Conservation (phyloP, 208 protist species). For the Novymonas esmeraldas region DNA sequence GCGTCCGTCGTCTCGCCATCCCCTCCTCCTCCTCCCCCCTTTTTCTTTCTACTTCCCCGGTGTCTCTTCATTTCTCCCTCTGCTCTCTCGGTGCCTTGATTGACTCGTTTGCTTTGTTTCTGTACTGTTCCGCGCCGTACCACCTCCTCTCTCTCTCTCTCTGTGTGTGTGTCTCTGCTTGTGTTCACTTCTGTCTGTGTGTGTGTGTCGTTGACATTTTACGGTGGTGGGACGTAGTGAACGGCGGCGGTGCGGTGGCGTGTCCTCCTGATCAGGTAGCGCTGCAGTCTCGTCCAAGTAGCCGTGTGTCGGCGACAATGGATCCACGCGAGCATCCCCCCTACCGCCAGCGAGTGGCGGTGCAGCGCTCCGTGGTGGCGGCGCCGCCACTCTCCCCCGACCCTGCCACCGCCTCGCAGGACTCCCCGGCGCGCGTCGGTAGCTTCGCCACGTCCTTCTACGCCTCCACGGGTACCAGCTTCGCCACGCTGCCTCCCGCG, state of each 20-base stretch:
- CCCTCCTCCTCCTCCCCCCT: neutral
- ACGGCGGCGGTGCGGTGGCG: no score
- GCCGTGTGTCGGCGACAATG: neutral
- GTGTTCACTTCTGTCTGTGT: neutral
- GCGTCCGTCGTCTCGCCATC: neutral
- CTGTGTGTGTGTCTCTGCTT: neutral
- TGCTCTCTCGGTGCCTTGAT: neutral
- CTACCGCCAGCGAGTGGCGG: neutral
- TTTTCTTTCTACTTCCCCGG: neutral
- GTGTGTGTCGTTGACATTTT: no score
- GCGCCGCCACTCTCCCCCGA: neutral
- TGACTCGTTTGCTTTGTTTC: neutral
- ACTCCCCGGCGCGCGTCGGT: slow-evolving; percentile 2
- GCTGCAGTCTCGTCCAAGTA: neutral
- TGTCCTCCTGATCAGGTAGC: no score
- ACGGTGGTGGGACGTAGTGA: no score
- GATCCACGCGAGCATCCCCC: neutral
- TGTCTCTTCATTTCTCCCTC: neutral
- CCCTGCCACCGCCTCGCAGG: neutral
- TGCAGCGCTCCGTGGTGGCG: neutral
- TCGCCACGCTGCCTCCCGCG: slow-evolving; percentile 3
- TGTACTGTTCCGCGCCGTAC: neutral
- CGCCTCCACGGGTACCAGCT: neutral
- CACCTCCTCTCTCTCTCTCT: neutral
- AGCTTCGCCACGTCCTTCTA: slow-evolving; percentile 1